Evolutionary conservation across 202 grass and related monocot species (phyloP).

Genomic region (Setaria viridis): DNA sequence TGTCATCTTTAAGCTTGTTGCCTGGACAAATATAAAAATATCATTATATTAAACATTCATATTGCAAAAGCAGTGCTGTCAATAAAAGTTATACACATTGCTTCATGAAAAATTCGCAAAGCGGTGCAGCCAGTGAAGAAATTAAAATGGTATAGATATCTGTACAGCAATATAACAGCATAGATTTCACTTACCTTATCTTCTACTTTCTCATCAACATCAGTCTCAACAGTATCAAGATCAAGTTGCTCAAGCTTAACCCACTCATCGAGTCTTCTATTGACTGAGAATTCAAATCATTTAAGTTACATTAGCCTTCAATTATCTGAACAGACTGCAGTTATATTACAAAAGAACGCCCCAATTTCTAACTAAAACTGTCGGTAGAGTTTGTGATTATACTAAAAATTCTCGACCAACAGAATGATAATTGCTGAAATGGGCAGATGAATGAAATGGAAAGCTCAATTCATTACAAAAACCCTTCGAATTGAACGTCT

Average conservation of each 20-base stretch:
- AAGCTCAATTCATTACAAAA: constrained; percentile 35
- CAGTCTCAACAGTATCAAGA: constrained; percentile 83
- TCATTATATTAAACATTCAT: constrained; percentile 19
- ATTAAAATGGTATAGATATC: constrained; percentile 13
- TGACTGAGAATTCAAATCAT: constrained; percentile 68
- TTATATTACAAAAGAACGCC: not conserved
- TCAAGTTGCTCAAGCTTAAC: constrained; percentile 99
- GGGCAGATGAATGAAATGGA: not conserved
- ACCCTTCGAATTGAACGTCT: not conserved
- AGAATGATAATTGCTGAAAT: not conserved
- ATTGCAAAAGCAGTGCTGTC: not conserved
- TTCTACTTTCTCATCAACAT: constrained; percentile 97
- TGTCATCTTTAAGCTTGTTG: constrained; percentile 99
- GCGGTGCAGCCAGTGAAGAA: not conserved
- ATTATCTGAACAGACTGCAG: not conserved
- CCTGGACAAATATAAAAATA: constrained; percentile 58
- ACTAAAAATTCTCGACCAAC: constrained; percentile 5
- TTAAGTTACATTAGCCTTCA: constrained; percentile 1
- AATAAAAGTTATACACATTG: not conserved
- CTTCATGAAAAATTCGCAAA: constrained; percentile 12
- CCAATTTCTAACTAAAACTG: not conserved
- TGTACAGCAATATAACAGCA: not conserved
- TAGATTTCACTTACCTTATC: constrained; percentile 74
- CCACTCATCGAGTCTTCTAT: constrained; percentile 98
- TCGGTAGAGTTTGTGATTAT: not conserved